A percentile compares a stretch with the other conserved stretches of the same genome.
Conservation (phyloP, 2,329 filamentous ascomycete species). For the Colletotrichum siamense region DNA sequence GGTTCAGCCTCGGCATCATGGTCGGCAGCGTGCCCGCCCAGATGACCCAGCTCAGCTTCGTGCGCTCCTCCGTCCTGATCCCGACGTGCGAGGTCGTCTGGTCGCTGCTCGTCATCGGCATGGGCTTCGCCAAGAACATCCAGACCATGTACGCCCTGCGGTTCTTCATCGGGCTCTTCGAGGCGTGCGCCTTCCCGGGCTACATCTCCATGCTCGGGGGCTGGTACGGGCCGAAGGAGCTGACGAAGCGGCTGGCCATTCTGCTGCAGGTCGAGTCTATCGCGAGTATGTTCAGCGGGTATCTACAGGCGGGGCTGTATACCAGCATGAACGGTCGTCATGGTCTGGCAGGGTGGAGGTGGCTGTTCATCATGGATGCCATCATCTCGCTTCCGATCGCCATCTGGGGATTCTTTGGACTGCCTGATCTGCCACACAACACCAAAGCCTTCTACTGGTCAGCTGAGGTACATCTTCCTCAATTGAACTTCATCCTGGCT, state of each 20-base stretch:
- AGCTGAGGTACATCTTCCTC: background rate
- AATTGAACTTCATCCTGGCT: background rate
- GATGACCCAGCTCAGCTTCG: slow-evolving; percentile 28
- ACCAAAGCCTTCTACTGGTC: slow-evolving; percentile 22
- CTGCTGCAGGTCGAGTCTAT: slow-evolving; percentile 56
- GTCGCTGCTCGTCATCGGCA: slow-evolving; percentile 14
- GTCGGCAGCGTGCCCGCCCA: slow-evolving; percentile 30
- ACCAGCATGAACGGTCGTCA: slow-evolving; percentile 34
- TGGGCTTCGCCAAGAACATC: slow-evolving; percentile 28
- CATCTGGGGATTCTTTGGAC: slow-evolving; percentile 25
- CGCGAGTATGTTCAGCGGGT: slow-evolving; percentile 62
- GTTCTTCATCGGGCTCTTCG: slow-evolving; percentile 47
- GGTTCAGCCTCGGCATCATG: slow-evolving; percentile 27
- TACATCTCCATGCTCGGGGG: slow-evolving; percentile 43
- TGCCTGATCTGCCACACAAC: slow-evolving; percentile 25
- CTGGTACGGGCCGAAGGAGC: slow-evolving; percentile 42
- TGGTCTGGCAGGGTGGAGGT: slow-evolving; percentile 40
- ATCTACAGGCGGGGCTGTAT: slow-evolving; percentile 60
- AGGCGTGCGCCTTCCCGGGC: slow-evolving; percentile 33
- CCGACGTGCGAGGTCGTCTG: slow-evolving; percentile 30
- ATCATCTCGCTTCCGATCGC: slow-evolving; percentile 27
- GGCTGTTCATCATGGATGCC: slow-evolving; percentile 46
- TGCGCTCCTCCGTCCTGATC: slow-evolving; percentile 31
- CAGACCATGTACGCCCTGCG: slow-evolving; percentile 42
- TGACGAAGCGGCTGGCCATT: slow-evolving; percentile 56